These are phyloP conservation scores for Nicotiana tomentosiformis DNA, from an alignment of 257 asterid genomes.

Conservation along the genomic window DNA sequence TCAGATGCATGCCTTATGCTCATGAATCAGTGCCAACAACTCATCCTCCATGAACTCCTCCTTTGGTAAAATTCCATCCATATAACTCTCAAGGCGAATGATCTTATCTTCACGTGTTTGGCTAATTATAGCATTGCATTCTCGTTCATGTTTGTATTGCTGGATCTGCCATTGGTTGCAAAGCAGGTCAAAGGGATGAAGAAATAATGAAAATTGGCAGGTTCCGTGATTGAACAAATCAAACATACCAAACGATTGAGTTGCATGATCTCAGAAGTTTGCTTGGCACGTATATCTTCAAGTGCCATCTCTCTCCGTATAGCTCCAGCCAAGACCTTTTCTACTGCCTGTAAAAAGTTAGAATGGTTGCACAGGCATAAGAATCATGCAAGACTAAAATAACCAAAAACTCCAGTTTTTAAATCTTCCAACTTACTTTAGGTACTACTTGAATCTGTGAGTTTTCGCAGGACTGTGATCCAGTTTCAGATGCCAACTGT, in stretches of 20 bases:
- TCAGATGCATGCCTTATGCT: slow-evolving; percentile 60
- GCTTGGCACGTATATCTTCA: slow-evolving; percentile 77
- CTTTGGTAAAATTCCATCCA: slow-evolving; percentile 83
- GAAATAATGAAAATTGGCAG: not conserved
- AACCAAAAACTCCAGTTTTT: not conserved
- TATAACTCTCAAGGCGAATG: slow-evolving; percentile 86
- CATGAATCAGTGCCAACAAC: slow-evolving; percentile 57
- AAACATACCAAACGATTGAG: slow-evolving; percentile 81
- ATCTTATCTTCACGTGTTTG: slow-evolving; percentile 96
- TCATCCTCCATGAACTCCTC: slow-evolving; percentile 94
- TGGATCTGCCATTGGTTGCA: slow-evolving; percentile 52
- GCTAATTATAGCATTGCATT: slow-evolving; percentile 76
- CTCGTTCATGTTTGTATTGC: slow-evolving; percentile 98
- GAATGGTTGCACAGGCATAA: slow-evolving; percentile 1
- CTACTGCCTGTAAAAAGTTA: slow-evolving; percentile 68
- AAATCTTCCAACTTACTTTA: slow-evolving; percentile 47
- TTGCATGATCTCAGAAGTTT: slow-evolving; percentile 70
- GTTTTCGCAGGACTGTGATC: slow-evolving; percentile 34
- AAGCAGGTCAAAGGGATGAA: slow-evolving; percentile 10
- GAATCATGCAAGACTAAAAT: not conserved
- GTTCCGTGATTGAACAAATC: not conserved
- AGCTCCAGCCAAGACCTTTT: slow-evolving; percentile 96
- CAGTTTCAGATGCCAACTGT: slow-evolving; percentile 7
- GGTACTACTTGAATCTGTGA: slow-evolving; percentile 74
- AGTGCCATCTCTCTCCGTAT: slow-evolving; percentile 99